Evolutionary conservation across 2,329 filamentous ascomycete genomes (phyloP), one percentile per base, ranked within the genome.

Genomic region (Ophiostoma triangulosporum): DNA sequence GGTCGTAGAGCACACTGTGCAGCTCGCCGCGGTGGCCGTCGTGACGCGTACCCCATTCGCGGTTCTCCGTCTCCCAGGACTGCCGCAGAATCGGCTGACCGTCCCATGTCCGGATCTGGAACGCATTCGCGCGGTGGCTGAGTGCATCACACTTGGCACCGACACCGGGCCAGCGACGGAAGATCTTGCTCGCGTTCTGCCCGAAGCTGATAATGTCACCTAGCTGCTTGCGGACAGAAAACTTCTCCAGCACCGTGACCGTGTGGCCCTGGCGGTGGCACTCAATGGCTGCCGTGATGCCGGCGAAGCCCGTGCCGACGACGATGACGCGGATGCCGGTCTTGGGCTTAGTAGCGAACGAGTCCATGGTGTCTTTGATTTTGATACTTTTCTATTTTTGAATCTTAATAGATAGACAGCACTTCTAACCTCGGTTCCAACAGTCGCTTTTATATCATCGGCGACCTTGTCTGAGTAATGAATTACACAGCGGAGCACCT

Each of bases 161-260:
- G 5, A 80, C 69, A 15, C 70, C 69, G 15, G 75, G 72, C 59
- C 59, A 60, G n/a, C 56, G 56, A 4, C 40, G 31, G 60, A 81
- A 80, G 58, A 83, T 80, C 33, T 78, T 73, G 1, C 77, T 76
- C 12, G 71, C 75, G 59, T 83, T 83, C 48, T 76, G 71, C 1
- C 78, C 77, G 56, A 81, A 81, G 22, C 74, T 77, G 58, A 81
- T 81, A 57, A 81, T 80, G 64, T 82, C 76, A 51, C 79, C 80
- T 0, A 82, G 70, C 11, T 70, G 65, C 59, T 81, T 82, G 56
- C 81, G 70, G 50, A 73, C 70, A 15, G 71, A 64, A 55, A 79
- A 80, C 1, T 74, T 70, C 54, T 76, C 73, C 9, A 78, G 65
- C 22, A 77, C 64, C 3, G 66, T 63, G 55, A 68, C 77, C 11